Conservation (phyloP, 1,139 yeast species). For the Meyerozyma sp. region DNA sequence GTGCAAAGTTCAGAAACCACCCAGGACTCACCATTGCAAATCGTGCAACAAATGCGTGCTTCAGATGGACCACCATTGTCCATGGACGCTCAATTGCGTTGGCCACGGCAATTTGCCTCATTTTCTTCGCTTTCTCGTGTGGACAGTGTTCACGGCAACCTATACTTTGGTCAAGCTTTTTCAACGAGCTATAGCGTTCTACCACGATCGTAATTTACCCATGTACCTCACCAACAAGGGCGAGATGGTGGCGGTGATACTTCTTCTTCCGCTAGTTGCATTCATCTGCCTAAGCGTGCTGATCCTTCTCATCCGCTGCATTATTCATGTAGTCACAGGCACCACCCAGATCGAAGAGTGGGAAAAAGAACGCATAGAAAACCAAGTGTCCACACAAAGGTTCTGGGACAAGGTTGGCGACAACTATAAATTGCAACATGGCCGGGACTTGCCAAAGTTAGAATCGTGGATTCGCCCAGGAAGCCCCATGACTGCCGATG, state of each 20-base stretch:
- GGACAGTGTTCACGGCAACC: constrained; percentile 58
- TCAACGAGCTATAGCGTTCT: constrained; percentile 40
- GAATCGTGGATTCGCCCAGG: constrained; percentile 39
- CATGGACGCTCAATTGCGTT: constrained; percentile 85
- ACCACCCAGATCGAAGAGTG: constrained; percentile 89
- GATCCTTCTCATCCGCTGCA: constrained; percentile 56
- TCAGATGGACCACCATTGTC: constrained; percentile 82
- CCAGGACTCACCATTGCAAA: constrained; percentile 76
- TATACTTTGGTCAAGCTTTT: constrained; percentile 42
- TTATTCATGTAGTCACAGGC: constrained; percentile 58
- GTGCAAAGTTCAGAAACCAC: constrained; percentile 66
- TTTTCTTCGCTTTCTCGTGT: constrained; percentile 68
- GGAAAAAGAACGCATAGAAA: constrained; percentile 81
- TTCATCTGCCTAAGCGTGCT: constrained; percentile 57
- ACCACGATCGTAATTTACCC: constrained; percentile 52
- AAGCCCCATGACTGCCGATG: constrained; percentile 43
- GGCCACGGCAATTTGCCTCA: constrained; percentile 79
- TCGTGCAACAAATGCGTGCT: constrained; percentile 59
- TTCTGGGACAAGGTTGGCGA: constrained; percentile 46
- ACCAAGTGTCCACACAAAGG: constrained; percentile 50
- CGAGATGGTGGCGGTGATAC: constrained; percentile 52
- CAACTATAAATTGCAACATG: constrained; percentile 43
- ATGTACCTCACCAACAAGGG: constrained; percentile 49
- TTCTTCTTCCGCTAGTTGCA: constrained; percentile 50
- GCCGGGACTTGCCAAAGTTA: constrained; percentile 39